Evolutionary conservation across 2,329 filamentous ascomycete species (phyloP).

Genomic region (Emericellopsis cladophorae): DNA sequence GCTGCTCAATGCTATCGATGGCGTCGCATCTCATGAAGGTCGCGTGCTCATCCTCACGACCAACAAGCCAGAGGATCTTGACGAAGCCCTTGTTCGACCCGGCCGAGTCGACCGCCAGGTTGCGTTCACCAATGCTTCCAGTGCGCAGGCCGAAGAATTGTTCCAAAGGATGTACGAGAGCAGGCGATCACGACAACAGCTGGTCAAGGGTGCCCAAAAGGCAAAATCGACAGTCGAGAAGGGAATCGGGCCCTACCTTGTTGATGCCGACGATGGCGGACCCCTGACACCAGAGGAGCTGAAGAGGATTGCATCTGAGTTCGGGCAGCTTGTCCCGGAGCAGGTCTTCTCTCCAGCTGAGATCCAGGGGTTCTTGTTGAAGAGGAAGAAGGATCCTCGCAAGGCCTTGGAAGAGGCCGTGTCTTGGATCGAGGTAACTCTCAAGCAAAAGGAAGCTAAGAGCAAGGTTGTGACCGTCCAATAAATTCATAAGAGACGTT

Average conservation of each 20-base stretch:
- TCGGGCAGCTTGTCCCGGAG: constrained; percentile 40
- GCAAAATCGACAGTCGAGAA: constrained; percentile 1
- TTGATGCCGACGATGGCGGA: neutral
- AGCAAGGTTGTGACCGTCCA: constrained; percentile 36
- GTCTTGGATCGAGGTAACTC: constrained; percentile 37
- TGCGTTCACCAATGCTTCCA: constrained; percentile 45
- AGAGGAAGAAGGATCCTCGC: constrained; percentile 45
- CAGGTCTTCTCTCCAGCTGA: constrained; percentile 44
- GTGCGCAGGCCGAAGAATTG: constrained; percentile 39
- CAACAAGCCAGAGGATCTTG: constrained; percentile 61
- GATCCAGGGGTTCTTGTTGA: constrained; percentile 52
- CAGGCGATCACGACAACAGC: constrained; percentile 7
- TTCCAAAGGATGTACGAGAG: constrained; percentile 50
- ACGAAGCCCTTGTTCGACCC: constrained; percentile 61
- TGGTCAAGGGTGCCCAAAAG: neutral
- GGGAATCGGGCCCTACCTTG: neutral
- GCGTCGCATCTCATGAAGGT: constrained; percentile 68
- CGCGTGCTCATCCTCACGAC: constrained; percentile 74
- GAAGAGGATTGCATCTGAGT: constrained; percentile 28
- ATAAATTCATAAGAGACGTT: constrained; percentile 8
- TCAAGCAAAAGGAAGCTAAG: constrained; percentile 35
- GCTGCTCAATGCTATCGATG: constrained; percentile 73
- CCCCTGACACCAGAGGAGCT: constrained; percentile 24
- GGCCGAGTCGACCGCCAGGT: constrained; percentile 62
- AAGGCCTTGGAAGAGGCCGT: constrained; percentile 40